Conservation (phyloP, 192 early-diverging fungal species). For the Entomortierella chlamydospora region DNA sequence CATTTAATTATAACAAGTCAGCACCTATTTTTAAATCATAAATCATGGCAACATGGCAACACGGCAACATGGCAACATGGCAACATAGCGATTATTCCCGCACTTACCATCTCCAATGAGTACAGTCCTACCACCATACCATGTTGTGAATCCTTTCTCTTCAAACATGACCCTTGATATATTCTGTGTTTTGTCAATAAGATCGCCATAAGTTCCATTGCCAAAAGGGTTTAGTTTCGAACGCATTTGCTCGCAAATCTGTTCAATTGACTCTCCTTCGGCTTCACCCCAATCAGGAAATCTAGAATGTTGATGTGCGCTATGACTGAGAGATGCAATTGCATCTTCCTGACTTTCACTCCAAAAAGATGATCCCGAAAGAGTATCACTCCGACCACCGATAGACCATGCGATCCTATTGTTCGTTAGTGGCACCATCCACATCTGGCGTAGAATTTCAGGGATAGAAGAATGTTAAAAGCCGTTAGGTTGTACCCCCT, state of each 20-base stretch:
- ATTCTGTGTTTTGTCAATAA: slow-evolving; percentile 36
- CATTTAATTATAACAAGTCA: too few relatives aligned
- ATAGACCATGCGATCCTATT: slow-evolving; percentile 49
- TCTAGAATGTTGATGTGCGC: slow-evolving; percentile 7
- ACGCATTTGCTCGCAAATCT: slow-evolving; percentile 41
- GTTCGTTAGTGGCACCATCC: slow-evolving; percentile 40
- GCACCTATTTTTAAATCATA: too few relatives aligned
- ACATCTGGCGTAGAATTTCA: too few relatives aligned
- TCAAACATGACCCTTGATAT: slow-evolving; percentile 51
- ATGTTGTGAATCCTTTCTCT: slow-evolving; percentile 40
- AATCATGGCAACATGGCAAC: too few relatives aligned
- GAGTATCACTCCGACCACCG: slow-evolving; percentile 29
- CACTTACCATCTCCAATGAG: slow-evolving; percentile 47
- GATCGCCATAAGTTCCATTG: slow-evolving; percentile 39
- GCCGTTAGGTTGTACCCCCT: not conserved
- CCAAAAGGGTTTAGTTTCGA: slow-evolving; percentile 37
- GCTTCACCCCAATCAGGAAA: slow-evolving; percentile 43
- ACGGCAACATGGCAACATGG: too few relatives aligned
- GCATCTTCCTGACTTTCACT: slow-evolving; percentile 46
- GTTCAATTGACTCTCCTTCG: slow-evolving; percentile 40
- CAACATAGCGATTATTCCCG: too few relatives aligned
- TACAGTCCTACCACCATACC: slow-evolving; percentile 46
- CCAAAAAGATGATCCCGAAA: slow-evolving; percentile 24
- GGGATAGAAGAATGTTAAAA: slow-evolving; percentile 1
- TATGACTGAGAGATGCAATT: slow-evolving; percentile 11